A percentile compares a stretch with the other conserved stretches of the same genome.
These are phyloP conservation scores for Botrytis elliptica DNA, from an alignment of 2,329 filamentous ascomycete genomes.

Conservation along the genomic window DNA sequence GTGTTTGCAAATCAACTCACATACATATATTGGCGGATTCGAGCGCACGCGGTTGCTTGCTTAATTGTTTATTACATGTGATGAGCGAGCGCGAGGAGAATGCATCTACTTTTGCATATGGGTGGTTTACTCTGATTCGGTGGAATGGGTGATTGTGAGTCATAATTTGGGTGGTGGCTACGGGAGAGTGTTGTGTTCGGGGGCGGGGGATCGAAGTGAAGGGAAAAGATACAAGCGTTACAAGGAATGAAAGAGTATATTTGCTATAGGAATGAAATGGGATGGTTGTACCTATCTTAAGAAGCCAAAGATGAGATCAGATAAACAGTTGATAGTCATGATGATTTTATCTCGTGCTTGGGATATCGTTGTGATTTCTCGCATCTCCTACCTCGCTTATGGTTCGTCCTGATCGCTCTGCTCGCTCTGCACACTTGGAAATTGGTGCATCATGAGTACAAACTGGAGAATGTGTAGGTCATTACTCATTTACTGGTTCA, in stretches of 20 bases:
- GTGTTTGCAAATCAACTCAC: slow-evolving; percentile 8
- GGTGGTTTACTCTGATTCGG: slow-evolving; percentile 12
- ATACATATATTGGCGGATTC: slow-evolving; percentile 9
- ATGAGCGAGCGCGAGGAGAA: background rate
- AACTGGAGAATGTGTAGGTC: background rate
- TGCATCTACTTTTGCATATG: slow-evolving; percentile 7
- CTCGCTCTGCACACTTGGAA: background rate
- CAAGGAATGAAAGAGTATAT: background rate
- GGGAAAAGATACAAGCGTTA: background rate
- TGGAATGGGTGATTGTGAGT: background rate
- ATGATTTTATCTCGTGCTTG: slow-evolving; percentile 4
- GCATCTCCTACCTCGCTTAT: background rate
- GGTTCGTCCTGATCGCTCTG: background rate
- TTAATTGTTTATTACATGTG: slow-evolving; percentile 10
- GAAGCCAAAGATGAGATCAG: background rate
- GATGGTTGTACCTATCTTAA: background rate
- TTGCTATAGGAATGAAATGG: background rate
- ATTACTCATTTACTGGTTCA: background rate
- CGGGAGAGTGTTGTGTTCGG: background rate
- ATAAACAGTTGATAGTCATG: slow-evolving; percentile 2
- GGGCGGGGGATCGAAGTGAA: background rate
- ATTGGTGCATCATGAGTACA: background rate
- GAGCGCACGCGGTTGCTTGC: background rate
- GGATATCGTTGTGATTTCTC: background rate
- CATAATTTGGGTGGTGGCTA: background rate